phyloP scores from a whole-genome alignment of 73 alveolate species.

The Effrenium voratum region DNA sequence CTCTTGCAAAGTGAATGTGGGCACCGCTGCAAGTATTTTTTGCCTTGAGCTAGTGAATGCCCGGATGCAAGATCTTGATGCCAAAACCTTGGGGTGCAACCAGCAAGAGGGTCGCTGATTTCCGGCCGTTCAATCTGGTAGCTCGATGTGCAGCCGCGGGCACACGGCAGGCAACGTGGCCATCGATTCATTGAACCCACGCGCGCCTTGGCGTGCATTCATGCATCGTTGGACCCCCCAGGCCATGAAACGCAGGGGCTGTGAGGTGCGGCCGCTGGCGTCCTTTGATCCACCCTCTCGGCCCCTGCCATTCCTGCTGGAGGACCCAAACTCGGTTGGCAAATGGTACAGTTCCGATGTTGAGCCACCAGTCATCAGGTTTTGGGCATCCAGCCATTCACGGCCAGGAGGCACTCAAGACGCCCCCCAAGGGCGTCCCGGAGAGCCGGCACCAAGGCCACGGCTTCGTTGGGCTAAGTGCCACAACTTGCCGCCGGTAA shows the following conservation, averaged over 20 bases:
- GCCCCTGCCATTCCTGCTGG: conserved; percentile 65
- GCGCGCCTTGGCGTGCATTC: neutral
- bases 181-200: conserved; percentile 48
- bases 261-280: conserved; percentile 37
- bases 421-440: conserved; percentile 76
- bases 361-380: too few species aligned
- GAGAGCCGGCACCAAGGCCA: conserved; percentile 78
- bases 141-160: too few species aligned
- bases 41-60: neutral
- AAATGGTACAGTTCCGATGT: too few species aligned
- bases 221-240: neutral
- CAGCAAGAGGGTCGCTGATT: too few species aligned
- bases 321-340: too few species aligned
- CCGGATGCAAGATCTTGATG: too few species aligned
- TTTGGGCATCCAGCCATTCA: neutral
- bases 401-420: conserved; percentile 59
- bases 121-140: too few species aligned
- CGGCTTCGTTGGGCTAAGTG: too few species aligned
- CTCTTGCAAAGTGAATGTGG: too few species aligned
- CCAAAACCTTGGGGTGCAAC: too few species aligned
- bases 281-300: conserved; percentile 59
- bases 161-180: conserved; percentile 78
- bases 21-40: neutral
- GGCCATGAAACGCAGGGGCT: neutral
- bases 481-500: too few species aligned